These are phyloP conservation scores for Talaromyces sp. DNA, from an alignment of 2,329 filamentous ascomycete species.

Conservation along the genomic window DNA sequence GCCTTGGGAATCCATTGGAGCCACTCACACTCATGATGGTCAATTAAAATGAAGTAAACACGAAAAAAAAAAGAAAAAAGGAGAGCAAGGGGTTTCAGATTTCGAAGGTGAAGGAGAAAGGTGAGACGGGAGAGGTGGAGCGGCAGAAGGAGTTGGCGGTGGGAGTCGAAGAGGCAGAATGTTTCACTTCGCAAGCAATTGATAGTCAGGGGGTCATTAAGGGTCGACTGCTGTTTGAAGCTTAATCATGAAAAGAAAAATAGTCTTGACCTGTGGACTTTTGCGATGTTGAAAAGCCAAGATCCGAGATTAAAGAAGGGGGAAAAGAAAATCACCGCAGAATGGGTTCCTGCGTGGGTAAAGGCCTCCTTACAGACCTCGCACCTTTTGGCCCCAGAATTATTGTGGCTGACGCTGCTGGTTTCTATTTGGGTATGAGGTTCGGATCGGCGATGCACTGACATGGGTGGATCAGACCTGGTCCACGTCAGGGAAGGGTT, in stretches of 20 bases:
- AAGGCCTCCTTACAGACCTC: constrained; percentile 11
- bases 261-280: background rate
- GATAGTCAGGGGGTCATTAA: constrained; percentile 10
- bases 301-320: background rate
- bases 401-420: constrained; percentile 12
- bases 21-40: constrained; percentile 55
- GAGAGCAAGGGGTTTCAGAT: constrained; percentile 11
- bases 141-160: constrained; percentile 23
- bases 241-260: background rate
- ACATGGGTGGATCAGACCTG: constrained; percentile 4
- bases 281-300: background rate
- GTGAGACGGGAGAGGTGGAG: constrained; percentile 28
- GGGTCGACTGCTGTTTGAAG: too few species aligned
- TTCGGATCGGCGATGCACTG: constrained; percentile 4
- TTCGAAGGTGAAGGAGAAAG: constrained; percentile 16
- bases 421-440: constrained; percentile 14
- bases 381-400: background rate
- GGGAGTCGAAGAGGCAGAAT: constrained; percentile 5
- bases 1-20: background rate
- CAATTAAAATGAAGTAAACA: constrained; percentile 2
- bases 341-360: constrained; percentile 1
- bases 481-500: constrained; percentile 6
- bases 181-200: constrained; percentile 4
- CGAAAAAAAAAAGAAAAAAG: constrained; percentile 9
- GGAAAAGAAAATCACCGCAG: background rate